Conservation (phyloP, 129 eudicot species). For the Ambrosia trifida region DNA sequence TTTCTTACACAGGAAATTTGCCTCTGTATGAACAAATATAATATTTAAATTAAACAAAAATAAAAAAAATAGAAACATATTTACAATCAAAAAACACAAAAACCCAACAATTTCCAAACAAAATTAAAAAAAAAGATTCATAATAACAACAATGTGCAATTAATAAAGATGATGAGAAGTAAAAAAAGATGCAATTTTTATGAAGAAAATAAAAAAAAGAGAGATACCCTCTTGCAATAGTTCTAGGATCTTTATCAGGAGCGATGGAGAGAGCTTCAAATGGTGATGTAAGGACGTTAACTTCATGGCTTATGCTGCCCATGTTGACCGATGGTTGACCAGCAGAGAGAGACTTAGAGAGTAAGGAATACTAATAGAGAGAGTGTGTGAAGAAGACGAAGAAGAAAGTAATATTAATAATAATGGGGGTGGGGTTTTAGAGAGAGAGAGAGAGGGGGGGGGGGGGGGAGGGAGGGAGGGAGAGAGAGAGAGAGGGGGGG, state of each 20-base stretch:
- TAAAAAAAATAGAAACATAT: no score
- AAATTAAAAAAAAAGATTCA: no score
- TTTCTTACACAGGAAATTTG: constrained; percentile 16
- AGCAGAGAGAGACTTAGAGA: constrained; percentile 2
- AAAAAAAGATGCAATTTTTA: neutral
- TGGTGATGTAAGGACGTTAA: neutral
- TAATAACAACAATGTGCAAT: neutral
- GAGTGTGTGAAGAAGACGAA: neutral
- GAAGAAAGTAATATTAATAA: neutral
- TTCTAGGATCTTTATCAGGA: constrained; percentile 29
- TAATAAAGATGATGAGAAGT: constrained; percentile 2
- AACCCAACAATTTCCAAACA: neutral
- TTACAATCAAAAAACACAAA: neutral
- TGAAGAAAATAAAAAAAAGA: neutral
- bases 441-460: constrained; percentile 20
- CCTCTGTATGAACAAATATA: constrained; percentile 14
- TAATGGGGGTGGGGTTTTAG: constrained; percentile 1
- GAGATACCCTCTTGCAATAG: constrained; percentile 33
- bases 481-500: neutral
- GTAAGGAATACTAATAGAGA: neutral
- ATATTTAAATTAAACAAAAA: neutral
- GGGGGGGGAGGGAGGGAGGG: no score
- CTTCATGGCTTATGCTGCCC: constrained; percentile 21
- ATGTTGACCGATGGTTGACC: constrained; percentile 37
- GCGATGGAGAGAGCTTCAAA: constrained; percentile 14